Base-by-base conservation (phyloP, 2,329 filamentous ascomycete species). In the Paecilomyces formosus region DNA sequence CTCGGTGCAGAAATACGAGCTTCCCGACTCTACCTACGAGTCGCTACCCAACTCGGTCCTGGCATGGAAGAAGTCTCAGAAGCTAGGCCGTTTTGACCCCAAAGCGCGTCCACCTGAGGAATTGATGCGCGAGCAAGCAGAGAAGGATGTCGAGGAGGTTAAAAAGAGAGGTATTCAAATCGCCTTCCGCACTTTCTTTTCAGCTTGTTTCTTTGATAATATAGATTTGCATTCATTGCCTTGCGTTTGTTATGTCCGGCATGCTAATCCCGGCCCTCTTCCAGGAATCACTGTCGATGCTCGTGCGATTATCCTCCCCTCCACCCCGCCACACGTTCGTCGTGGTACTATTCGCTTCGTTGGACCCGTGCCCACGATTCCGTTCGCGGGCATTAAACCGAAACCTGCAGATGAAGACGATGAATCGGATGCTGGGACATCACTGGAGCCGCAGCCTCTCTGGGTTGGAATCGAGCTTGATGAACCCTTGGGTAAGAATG, bases 71-170 rank as follows among this genome's bases (percentile, higher is more conserved):
- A 93, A 90, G 77, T 80, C 86, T n/a, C 87, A 96, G 74, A 92
- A 95, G 72, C 84, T 97, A n/a, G 94, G 94, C 55, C 90, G 94
- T 35, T 99, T 99, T 76, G 91, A 97, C 71, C 94, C 94, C 12
- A 82, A 88, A 66, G 90, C 92, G 7, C 86, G 89, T 18, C 85
- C 81, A 60, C 83, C 88, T 22, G 87, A 92, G 71, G 81, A 90
- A 70, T 83, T 89, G 62, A 89, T 89, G 72, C 78, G 89, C 58
- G 81, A 83, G 15, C 86, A 87, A 45, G 82, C 87, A 50, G 81
- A 86, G 64, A 83, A 84, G 58, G 76, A 79, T 59, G 60, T 60
- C 6, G 57, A 58, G 11, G 90, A 95, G 69, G 80, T 96, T 63
- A 78, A 82, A 63, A 81, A 83, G 57, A 85, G 87, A 72, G 86